A percentile compares a stretch with the other conserved stretches of the same genome.
These are phyloP conservation scores for Phoenix roebelenii DNA, from an alignment of 176 grass and related monocot genomes.

Conservation along the genomic window DNA sequence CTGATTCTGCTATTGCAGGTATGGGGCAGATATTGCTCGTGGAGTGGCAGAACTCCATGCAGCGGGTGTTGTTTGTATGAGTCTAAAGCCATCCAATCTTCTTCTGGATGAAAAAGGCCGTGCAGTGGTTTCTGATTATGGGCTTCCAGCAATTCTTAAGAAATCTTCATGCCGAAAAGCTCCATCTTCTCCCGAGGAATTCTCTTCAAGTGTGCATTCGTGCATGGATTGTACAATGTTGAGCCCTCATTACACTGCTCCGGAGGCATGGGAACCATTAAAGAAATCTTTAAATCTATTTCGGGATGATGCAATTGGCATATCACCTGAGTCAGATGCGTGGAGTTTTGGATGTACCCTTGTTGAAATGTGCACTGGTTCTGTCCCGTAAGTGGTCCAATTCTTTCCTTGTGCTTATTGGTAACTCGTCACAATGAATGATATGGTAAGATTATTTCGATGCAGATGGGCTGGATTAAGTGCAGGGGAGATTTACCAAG, in stretches of 20 bases:
- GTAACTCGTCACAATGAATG: slow-evolving; percentile 25
- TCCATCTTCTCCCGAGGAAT: slow-evolving; percentile 39
- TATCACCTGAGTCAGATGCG: slow-evolving; percentile 89
- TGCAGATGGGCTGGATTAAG: slow-evolving; percentile 98
- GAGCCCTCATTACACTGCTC: slow-evolving; percentile 93
- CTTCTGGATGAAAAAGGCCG: slow-evolving; percentile 64
- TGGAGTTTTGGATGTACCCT: slow-evolving; percentile 99
- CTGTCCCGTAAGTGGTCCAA: slow-evolving; percentile 85
- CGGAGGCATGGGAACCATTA: slow-evolving; percentile 88
- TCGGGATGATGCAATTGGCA: slow-evolving; percentile 70
- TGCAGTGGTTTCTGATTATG: slow-evolving; percentile 88
- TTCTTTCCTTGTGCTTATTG: slow-evolving; percentile 37
- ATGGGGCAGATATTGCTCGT: slow-evolving; percentile 97
- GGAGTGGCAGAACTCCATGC: slow-evolving; percentile 92
- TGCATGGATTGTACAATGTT: slow-evolving; percentile 72
- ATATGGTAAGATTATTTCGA: slow-evolving; percentile 27
- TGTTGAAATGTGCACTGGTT: slow-evolving; percentile 99
- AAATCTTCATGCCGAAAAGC: slow-evolving; percentile 55
- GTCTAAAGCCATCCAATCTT: slow-evolving; percentile 96
- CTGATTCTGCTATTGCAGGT: slow-evolving; percentile 41
- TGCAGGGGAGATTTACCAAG: slow-evolving; percentile 73
- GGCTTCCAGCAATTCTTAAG: slow-evolving; percentile 89
- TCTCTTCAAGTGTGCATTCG: slow-evolving; percentile 35
- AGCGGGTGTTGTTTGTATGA: slow-evolving; percentile 98
- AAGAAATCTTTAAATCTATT: slow-evolving; percentile 78